Conservation (phyloP, 306 rosid genomes). For the Prunus mongolica region DNA sequence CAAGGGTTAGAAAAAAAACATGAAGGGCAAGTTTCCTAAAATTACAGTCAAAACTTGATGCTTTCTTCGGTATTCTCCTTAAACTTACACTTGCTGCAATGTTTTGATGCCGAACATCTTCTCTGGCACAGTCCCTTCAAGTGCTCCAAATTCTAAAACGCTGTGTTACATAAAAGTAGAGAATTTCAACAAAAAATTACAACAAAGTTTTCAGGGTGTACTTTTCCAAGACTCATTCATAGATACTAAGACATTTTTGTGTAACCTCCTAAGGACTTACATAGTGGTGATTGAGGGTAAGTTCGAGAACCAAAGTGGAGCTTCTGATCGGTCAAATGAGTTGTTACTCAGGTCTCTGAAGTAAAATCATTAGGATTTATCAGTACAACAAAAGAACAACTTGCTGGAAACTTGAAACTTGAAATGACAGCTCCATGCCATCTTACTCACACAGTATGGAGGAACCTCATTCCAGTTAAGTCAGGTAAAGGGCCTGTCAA, state of each 20-base stretch:
- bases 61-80: slow-evolving; percentile 3
- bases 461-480: slow-evolving; percentile 57
- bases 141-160: slow-evolving; percentile 68
- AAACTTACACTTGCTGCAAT: slow-evolving; percentile 87
- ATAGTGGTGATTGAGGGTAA: slow-evolving; percentile 68
- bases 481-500: slow-evolving; percentile 68
- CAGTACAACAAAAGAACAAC: slow-evolving; percentile 13
- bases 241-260: background rate
- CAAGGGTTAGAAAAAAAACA: background rate
- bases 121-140: slow-evolving; percentile 67
- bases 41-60: background rate
- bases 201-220: background rate
- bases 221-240: background rate
- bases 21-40: slow-evolving; percentile 6
- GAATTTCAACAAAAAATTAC: background rate
- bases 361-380: slow-evolving; percentile 14
- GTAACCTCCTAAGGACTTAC: slow-evolving; percentile 46
- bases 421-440: slow-evolving; percentile 12
- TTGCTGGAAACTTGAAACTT: background rate
- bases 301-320: slow-evolving; percentile 72
- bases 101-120: slow-evolving; percentile 60
- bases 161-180: slow-evolving; percentile 26
- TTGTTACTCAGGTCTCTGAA: slow-evolving; percentile 87
- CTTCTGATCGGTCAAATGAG: slow-evolving; percentile 57
- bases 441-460: slow-evolving; percentile 70